Evolutionary conservation across 139 green algal species (phyloP).

Genomic region (Tetradesmus lagerheimii): DNA sequence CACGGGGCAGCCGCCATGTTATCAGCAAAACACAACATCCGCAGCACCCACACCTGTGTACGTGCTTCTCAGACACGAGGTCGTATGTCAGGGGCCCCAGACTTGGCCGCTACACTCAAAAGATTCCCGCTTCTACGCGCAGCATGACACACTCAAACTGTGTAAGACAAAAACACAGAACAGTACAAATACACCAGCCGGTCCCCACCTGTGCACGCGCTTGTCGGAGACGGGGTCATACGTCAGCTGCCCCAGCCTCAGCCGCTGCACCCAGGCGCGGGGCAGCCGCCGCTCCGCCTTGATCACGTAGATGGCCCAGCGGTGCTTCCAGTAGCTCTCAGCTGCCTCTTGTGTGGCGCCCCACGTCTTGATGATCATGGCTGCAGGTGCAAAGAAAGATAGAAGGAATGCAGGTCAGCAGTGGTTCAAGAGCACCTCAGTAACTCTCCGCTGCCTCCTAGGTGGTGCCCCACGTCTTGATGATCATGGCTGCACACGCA

Average conservation of each 20-base stretch:
- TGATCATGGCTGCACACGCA: slow-evolving; percentile 16
- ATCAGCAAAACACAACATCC: too few relatives aligned
- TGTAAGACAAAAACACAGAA: too few relatives aligned
- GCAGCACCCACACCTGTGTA: too few relatives aligned
- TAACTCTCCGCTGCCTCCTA: slow-evolving; percentile 2
- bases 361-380: slow-evolving; percentile 46
- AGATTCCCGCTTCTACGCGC: too few relatives aligned
- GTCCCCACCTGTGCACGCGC: slow-evolving; percentile 34
- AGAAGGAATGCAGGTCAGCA: too few relatives aligned
- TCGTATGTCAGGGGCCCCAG: too few relatives aligned
- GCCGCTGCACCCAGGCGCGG: slow-evolving; percentile 7
- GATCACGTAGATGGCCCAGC: slow-evolving; percentile 36
- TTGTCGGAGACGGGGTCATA: neutral
- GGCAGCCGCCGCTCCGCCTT: slow-evolving; percentile 51
- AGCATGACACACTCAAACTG: too few relatives aligned
- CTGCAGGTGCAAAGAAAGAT: too few relatives aligned
- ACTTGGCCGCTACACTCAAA: too few relatives aligned
- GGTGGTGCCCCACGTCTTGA: neutral
- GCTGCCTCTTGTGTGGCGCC: slow-evolving; percentile 1
- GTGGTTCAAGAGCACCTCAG: neutral
- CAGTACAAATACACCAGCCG: neutral
- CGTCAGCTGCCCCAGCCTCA: slow-evolving; percentile 43
- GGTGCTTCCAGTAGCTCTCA: slow-evolving; percentile 34
- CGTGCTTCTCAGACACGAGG: too few relatives aligned
- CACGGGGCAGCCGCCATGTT: too few relatives aligned